phyloP scores from a whole-genome alignment of 2,329 filamentous ascomycete species.

The Pseudogymnoascus sp. region DNA sequence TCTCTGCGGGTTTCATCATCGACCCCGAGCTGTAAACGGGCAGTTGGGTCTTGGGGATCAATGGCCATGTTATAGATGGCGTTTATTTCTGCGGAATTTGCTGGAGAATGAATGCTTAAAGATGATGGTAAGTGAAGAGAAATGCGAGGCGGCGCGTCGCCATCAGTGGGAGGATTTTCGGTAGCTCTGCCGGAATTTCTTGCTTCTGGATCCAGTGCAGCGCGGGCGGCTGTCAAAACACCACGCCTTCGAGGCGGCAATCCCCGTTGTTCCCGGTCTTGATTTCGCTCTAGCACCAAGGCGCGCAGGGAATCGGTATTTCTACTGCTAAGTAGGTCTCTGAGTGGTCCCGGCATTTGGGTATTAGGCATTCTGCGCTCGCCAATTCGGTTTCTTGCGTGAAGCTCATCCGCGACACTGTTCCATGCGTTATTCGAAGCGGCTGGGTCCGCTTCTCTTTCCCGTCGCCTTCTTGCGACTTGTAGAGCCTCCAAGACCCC shows the following conservation, averaged over 20 bases:
- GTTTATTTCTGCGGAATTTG: conserved; percentile 35
- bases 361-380: conserved; percentile 20
- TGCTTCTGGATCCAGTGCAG: conserved; percentile 14
- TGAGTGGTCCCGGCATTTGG: conserved; percentile 22
- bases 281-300: conserved; percentile 29
- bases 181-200: conserved; percentile 18
- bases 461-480: conserved; percentile 40
- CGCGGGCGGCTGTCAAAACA: conserved; percentile 18
- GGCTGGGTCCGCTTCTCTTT: conserved; percentile 22
- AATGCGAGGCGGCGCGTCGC: background rate
- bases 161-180: conserved; percentile 10
- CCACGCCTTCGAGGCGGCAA: conserved; percentile 22
- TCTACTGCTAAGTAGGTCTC: conserved; percentile 27
- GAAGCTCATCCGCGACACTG: conserved; percentile 14
- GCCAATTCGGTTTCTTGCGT: conserved; percentile 13
- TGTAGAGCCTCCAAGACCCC: conserved; percentile 49
- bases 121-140: conserved; percentile 20
- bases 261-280: conserved; percentile 25
- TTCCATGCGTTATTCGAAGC: conserved; percentile 2
- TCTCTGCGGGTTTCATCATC: conserved; percentile 28
- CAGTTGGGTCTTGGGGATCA: conserved; percentile 20
- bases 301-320: conserved; percentile 25
- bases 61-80: conserved; percentile 33
- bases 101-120: conserved; percentile 22
- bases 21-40: conserved; percentile 22